Base-by-base conservation (phyloP, 2,329 filamentous ascomycete species). In the Rugonectria rugulosa region DNA sequence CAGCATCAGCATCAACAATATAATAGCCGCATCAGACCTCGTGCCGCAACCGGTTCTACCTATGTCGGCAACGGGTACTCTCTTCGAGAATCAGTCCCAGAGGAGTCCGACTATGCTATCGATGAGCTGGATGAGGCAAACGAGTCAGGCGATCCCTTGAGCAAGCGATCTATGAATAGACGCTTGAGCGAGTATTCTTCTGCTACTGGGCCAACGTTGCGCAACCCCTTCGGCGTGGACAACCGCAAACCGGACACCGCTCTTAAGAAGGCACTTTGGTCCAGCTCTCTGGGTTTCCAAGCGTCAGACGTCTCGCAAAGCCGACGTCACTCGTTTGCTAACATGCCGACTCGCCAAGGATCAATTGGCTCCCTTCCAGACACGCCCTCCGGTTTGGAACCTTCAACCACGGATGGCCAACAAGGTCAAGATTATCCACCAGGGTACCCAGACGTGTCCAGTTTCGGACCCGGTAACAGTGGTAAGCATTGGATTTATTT, bases 241-340 rank as follows among this genome's bases (percentile, higher is more conserved):
- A 85, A 83, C 53, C 79, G 85, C 53, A 88, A 88, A 64, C 69
- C 84, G 9, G 87, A 89, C 57, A 86, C 70, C 46, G 72, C 71
- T 31, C 78, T 88, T 8, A 88, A 88, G 72, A 88, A 85, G 66
- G 85, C 82, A 4, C 83, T 85, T 58, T 92, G 89, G 89, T 88
- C 90, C 62, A 89, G 83, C 63, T 86, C 87, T 6, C 79, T 87
- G n/a, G 86, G 84, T 2, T 89, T 90, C 68, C 81, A 83, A 38
- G 80, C 84, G 20, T 79, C 78, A 4, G 88, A 90, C 57, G 78
- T 86, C 24, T 85, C 88, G 11, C 89, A 92, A 66, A 92, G 89
- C 65, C 84, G 91, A 56, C 86, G 91, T 23, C 91, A 94, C 72
- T 94, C 91, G 2, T 91, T 95, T 68, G 91, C 86, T 46, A 87